Percentiles rank a stretch among this genome's conserved stretches.
phyloP scores from a whole-genome alignment of 805 yeast species.

The Candida nitratophila region DNA sequence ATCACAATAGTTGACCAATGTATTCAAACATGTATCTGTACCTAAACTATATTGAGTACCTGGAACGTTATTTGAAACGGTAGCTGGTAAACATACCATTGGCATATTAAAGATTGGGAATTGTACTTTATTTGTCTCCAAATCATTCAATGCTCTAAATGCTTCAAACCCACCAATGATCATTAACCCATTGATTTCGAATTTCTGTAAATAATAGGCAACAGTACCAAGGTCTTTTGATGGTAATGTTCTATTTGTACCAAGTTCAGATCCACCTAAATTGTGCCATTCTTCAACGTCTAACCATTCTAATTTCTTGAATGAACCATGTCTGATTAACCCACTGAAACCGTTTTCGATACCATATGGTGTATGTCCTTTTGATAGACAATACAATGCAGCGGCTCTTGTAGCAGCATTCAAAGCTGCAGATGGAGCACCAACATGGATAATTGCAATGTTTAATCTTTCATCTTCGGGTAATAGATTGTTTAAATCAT shows the following conservation, averaged over 20 bases:
- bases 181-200: constrained; percentile 61
- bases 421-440: constrained; percentile 77
- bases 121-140: constrained; percentile 49
- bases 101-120: constrained; percentile 75
- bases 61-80: constrained; percentile 75
- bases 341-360: constrained; percentile 74
- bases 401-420: constrained; percentile 73
- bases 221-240: constrained; percentile 59
- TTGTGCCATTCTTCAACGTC: constrained; percentile 69
- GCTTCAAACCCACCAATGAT: constrained; percentile 82
- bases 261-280: constrained; percentile 74
- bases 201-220: constrained; percentile 66
- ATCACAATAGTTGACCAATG: constrained; percentile 67
- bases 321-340: constrained; percentile 53
- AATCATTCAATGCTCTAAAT: constrained; percentile 60
- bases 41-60: constrained; percentile 78
- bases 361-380: constrained; percentile 67
- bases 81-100: constrained; percentile 71
- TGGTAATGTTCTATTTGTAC: constrained; percentile 71
- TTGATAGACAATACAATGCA: constrained; percentile 67
- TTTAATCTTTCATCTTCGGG: constrained; percentile 47
- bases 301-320: constrained; percentile 56
- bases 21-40: constrained; percentile 67
- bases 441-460: constrained; percentile 67
- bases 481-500: constrained; percentile 55